A percentile compares a stretch with the other conserved stretches of the same genome.
phyloP scores from a whole-genome alignment of 257 asterid species.

The Nicotiana attenuata region DNA sequence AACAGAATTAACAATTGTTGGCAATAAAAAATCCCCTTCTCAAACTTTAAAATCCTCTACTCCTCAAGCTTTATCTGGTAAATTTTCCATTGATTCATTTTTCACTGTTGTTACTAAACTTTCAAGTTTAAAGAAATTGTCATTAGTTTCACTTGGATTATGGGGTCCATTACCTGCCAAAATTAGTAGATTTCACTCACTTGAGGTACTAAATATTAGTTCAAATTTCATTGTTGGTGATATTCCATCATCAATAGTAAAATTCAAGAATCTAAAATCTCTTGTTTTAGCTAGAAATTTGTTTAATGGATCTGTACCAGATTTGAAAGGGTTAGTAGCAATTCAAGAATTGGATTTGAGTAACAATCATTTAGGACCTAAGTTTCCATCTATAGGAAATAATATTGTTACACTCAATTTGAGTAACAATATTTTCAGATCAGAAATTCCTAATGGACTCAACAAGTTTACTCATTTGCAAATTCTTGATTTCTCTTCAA shows the following conservation, averaged over 20 bases:
- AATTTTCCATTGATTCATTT: conserved; percentile 73
- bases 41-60: conserved; percentile 26
- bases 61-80: conserved; percentile 41
- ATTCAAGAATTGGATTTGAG: conserved; percentile 80
- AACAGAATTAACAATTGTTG: conserved; percentile 67
- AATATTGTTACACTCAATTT: conserved; percentile 38
- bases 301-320: conserved; percentile 72
- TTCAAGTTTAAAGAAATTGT: conserved; percentile 45
- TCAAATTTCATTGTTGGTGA: conserved; percentile 64
- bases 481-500: conserved; percentile 60
- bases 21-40: conserved; percentile 58
- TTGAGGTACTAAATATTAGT: conserved; percentile 54
- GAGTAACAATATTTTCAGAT: conserved; percentile 60
- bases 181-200: conserved; percentile 59
- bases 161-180: conserved; percentile 84
- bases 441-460: conserved; percentile 55
- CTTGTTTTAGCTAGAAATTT: conserved; percentile 59
- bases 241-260: conserved; percentile 55
- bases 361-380: conserved; percentile 54
- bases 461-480: conserved; percentile 38
- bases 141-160: conserved; percentile 67
- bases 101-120: conserved; percentile 83
- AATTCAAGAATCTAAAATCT: conserved; percentile 41
- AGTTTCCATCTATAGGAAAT: conserved; percentile 52
- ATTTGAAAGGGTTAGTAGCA: conserved; percentile 39